Evolutionary conservation across 1,284 basidiomycete genomes (phyloP).

Genomic region (Sanguinoderma infundibulare): DNA sequence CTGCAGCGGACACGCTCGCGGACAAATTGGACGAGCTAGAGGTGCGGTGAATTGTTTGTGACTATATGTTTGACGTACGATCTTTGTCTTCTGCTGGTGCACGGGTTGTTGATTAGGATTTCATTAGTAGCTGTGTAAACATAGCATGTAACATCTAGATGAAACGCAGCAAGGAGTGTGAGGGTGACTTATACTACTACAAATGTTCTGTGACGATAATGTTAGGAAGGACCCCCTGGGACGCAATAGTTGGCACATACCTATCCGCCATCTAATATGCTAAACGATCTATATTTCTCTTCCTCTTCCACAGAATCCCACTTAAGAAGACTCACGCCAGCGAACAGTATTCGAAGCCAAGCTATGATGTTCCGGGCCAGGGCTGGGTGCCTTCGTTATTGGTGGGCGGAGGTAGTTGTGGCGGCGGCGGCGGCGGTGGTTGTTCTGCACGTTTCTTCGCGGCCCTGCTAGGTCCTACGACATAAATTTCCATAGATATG

Average conservation of each 20-base stretch:
- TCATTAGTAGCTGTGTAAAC: constrained; percentile 20
- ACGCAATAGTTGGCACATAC: neutral
- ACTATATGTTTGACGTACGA: neutral
- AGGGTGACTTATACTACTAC: neutral
- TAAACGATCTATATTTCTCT: neutral
- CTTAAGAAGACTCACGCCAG: neutral
- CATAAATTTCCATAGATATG: constrained; percentile 66
- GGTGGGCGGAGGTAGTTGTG: neutral
- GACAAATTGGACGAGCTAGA: constrained; percentile 51
- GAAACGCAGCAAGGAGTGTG: neutral
- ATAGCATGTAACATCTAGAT: constrained; percentile 11
- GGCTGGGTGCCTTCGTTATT: neutral
- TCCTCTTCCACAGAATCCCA: too few species aligned
- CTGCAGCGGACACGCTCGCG: constrained; percentile 38
- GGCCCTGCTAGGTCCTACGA: constrained; percentile 25
- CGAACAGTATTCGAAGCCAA: neutral
- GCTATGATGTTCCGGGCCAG: neutral
- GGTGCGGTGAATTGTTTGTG: constrained; percentile 33
- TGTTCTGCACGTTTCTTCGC: constrained; percentile 36
- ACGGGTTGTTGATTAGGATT: constrained; percentile 12
- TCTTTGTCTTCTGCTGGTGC: constrained; percentile 12
- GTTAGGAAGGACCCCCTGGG: neutral
- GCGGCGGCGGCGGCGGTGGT: constrained; percentile 37
- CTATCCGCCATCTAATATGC: neutral
- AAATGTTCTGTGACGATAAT: neutral